These are phyloP conservation scores for Phlebiopsis gigantea DNA, from an alignment of 768 basidiomycete genomes.

Conservation along the genomic window DNA sequence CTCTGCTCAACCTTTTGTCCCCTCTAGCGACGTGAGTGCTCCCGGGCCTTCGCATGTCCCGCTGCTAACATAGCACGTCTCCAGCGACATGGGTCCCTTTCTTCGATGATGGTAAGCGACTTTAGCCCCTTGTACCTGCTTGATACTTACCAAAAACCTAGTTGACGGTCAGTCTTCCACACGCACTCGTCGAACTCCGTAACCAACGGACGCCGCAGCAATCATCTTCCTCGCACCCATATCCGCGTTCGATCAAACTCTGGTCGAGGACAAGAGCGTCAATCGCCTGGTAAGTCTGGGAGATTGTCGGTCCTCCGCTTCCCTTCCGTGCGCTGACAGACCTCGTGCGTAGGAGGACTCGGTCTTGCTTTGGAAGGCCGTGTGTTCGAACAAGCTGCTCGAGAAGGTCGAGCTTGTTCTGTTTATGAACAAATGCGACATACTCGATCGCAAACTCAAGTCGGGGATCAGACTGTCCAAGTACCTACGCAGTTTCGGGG, in stretches of 20 bases:
- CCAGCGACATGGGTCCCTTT: constrained; percentile 50
- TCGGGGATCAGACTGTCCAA: constrained; percentile 60
- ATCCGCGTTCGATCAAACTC: constrained; percentile 50
- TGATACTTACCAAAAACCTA: not conserved
- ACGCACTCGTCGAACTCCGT: not conserved
- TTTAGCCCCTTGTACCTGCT: not conserved
- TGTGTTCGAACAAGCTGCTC: constrained; percentile 68
- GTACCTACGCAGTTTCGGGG: constrained; percentile 68
- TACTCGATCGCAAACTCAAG: constrained; percentile 58
- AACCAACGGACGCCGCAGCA: constrained; percentile 30
- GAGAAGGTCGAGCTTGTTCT: constrained; percentile 68
- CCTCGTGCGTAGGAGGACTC: constrained; percentile 57
- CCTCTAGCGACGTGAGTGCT: constrained; percentile 5
- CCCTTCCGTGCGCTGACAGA: not conserved
- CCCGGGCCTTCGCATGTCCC: not conserved
- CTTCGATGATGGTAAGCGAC: constrained; percentile 45
- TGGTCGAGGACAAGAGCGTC: constrained; percentile 46
- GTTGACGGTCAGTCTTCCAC: constrained; percentile 5
- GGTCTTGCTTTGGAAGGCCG: constrained; percentile 66
- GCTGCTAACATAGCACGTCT: constrained; percentile 5
- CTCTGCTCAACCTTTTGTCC: not conserved
- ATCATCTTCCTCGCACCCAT: constrained; percentile 60
- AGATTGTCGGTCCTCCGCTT: not conserved
- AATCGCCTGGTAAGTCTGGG: constrained; percentile 44
- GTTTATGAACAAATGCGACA: constrained; percentile 81